Conservation (phyloP, 2,329 filamentous ascomycete species). For the Fusarium virguliforme region DNA sequence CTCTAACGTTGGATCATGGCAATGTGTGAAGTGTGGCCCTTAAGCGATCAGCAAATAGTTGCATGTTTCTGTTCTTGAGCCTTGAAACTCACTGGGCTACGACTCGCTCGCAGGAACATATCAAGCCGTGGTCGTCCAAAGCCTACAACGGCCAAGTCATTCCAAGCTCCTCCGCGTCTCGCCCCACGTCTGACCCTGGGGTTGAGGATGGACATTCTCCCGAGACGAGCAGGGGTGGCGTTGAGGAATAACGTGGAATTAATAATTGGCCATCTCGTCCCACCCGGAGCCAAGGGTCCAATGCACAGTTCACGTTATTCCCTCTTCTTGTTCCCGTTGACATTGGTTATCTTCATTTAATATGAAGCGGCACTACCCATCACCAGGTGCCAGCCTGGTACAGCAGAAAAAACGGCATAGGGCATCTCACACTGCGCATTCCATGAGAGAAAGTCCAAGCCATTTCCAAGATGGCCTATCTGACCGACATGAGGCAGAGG, state of each 20-base stretch:
- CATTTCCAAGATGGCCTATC: not conserved
- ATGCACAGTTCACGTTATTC: not conserved
- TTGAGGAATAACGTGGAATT: not conserved
- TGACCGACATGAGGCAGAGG: not conserved
- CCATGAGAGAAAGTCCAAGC: too few relatives aligned
- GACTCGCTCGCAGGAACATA: too few relatives aligned
- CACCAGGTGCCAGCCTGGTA: not conserved
- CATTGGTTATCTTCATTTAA: not conserved
- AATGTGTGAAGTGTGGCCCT: too few relatives aligned
- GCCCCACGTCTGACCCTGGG: constrained; percentile 19
- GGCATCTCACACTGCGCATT: not conserved
- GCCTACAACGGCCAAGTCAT: too few relatives aligned
- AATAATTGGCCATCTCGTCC: constrained; percentile 10
- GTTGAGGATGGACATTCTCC: constrained; percentile 14
- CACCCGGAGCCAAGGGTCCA: not conserved
- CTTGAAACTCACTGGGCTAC: too few relatives aligned
- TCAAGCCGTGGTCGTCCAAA: too few relatives aligned
- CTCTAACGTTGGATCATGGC: too few relatives aligned
- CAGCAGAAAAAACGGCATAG: not conserved
- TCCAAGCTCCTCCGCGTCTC: not conserved
- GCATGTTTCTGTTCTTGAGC: not conserved
- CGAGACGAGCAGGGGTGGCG: not conserved
- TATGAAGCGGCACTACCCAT: not conserved
- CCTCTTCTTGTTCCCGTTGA: not conserved
- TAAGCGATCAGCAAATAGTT: not conserved